A percentile compares a stretch with the other conserved stretches of the same genome.
These are phyloP conservation scores for Thinopyrum elongatum DNA, from an alignment of 176 grass and related monocot genomes.

Conservation along the genomic window DNA sequence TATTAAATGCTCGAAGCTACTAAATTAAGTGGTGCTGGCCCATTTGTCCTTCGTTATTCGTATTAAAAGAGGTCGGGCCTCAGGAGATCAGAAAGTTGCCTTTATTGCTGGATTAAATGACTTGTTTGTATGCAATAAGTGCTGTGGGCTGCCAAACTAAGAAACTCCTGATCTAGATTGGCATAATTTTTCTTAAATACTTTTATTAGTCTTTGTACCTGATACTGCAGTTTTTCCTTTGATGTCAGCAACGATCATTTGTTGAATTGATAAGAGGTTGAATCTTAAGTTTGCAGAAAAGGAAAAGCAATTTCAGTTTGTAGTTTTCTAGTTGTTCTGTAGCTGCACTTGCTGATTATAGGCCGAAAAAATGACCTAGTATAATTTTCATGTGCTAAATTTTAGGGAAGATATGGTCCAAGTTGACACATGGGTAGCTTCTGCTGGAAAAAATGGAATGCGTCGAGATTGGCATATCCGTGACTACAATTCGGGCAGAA, in stretches of 20 bases:
- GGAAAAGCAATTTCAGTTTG: background rate
- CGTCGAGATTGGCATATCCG: conserved; percentile 95
- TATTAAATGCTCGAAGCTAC: conserved; percentile 17
- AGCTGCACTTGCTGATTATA: background rate
- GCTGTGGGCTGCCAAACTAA: conserved; percentile 15
- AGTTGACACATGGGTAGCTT: conserved; percentile 95
- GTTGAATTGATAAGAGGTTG: background rate
- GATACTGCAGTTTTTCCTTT: conserved; percentile 12
- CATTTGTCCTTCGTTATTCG: background rate
- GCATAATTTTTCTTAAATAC: background rate
- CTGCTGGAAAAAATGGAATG: conserved; percentile 98
- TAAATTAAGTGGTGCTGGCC: conserved; percentile 1
- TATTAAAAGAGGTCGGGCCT: conserved; percentile 19
- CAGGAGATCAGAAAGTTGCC: conserved; percentile 19
- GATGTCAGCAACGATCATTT: background rate
- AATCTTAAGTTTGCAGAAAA: background rate
- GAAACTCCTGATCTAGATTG: conserved; percentile 27
- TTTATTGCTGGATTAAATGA: conserved; percentile 32
- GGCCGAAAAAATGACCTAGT: background rate
- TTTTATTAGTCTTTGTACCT: background rate
- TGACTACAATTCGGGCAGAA: conserved; percentile 76
- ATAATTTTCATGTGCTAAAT: conserved; percentile 5
- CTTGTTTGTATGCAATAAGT: conserved; percentile 1
- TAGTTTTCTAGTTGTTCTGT: background rate
- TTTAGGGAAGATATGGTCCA: conserved; percentile 94